Evolutionary conservation across 2,329 filamentous ascomycete species (phyloP).

Genomic region (Apiospora phragmitis): DNA sequence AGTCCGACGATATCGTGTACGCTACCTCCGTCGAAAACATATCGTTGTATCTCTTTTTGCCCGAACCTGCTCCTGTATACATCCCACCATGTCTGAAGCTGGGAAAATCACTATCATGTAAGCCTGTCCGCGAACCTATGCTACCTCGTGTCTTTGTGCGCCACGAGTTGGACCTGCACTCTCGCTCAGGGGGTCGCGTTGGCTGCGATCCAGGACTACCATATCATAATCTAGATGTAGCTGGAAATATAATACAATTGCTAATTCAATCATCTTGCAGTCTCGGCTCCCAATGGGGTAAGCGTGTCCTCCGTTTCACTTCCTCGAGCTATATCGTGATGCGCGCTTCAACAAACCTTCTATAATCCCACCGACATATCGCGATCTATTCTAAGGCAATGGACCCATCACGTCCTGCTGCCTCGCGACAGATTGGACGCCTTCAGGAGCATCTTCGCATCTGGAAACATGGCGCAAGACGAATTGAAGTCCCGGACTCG

Average conservation of each 20-base stretch:
- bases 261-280: conserved; percentile 8
- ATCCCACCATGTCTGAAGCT: neutral
- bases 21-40: neutral
- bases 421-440: no score
- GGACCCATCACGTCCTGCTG: neutral
- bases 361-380: conserved; percentile 9
- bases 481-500: neutral
- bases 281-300: conserved; percentile 17
- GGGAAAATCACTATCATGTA: conserved; percentile 1
- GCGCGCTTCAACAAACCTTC: neutral
- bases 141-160: neutral
- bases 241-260: neutral
- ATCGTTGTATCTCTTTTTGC: neutral
- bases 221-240: neutral
- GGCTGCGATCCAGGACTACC: neutral
- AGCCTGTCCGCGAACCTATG: neutral
- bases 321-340: conserved; percentile 8
- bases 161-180: neutral
- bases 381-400: neutral
- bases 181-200: neutral
- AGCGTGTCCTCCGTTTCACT: neutral
- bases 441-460: neutral
- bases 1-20: conserved; percentile 10
- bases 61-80: neutral
- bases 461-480: neutral